Base-by-base conservation (phyloP, 2,329 filamentous ascomycete genomes). In the Claviceps africana region DNA sequence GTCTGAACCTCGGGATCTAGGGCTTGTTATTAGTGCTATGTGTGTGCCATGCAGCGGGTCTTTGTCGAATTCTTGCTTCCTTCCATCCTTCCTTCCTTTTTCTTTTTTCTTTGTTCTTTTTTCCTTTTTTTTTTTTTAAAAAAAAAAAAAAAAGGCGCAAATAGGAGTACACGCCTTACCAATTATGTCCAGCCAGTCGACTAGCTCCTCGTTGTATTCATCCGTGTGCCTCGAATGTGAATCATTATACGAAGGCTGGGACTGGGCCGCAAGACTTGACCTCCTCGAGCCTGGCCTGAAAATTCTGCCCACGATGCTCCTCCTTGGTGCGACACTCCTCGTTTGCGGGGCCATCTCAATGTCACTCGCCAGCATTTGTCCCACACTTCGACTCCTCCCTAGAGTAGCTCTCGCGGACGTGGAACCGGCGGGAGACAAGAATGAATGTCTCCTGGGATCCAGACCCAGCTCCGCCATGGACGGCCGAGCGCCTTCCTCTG, bases 1-100 rank as follows among this genome's bases (percentile, higher is more conserved):
- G 88, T 88, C 37, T 86, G 81, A 3, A 95, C 82, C 68, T 94
- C 86, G 43, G 88, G 87, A 60, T 94, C 88, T 89, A 42, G 19
- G 8, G 21, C 9, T 9, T 42, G 1, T 11, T 25, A 11, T 15
- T 15, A 43, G 5, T 17, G 10, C 21, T 13, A 13, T 11, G n/a
- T 6, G 21, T 22, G 10, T 22, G 10, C n/a, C n/a, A n/a, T n/a
- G n/a, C n/a, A n/a, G n/a, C n/a, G n/a, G n/a, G n/a, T n/a, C n/a
- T n/a, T n/a, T n/a, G n/a, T n/a, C n/a, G n/a, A n/a, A n/a, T n/a
- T n/a, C n/a, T n/a, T n/a, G n/a, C n/a, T n/a, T n/a, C n/a, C n/a
- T n/a, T n/a, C n/a, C n/a, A n/a, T n/a, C n/a, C n/a, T n/a, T n/a
- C n/a, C n/a, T n/a, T n/a, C n/a, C n/a, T n/a, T n/a, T n/a, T n/a